phyloP scores from a whole-genome alignment of 2,329 filamentous ascomycete species.

The Beauveria sp. region DNA sequence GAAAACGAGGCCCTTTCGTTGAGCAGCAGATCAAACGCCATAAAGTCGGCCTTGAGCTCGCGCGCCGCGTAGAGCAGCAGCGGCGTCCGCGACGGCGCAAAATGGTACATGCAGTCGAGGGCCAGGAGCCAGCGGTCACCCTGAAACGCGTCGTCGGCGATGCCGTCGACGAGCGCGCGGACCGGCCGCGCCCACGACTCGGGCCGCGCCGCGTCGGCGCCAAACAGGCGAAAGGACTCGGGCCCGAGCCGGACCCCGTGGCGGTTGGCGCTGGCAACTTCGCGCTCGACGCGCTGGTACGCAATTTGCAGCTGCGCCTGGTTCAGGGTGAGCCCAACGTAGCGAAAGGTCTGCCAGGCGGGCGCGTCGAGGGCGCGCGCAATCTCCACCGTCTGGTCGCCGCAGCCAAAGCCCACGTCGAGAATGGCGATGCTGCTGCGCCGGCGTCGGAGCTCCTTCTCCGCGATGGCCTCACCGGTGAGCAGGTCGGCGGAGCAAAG shows the following conservation, averaged over 20 bases:
- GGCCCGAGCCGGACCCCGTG: neutral
- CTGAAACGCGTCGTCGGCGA: constrained; percentile 18
- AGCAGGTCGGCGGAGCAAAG: constrained; percentile 35
- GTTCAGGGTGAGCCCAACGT: constrained; percentile 47
- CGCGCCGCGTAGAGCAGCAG: constrained; percentile 33
- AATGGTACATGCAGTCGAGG: constrained; percentile 51
- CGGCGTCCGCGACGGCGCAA: constrained; percentile 41
- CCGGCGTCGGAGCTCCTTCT: constrained; percentile 6
- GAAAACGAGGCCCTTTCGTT: constrained; percentile 21
- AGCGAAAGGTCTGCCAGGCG: constrained; percentile 27
- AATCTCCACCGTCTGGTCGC: constrained; percentile 46
- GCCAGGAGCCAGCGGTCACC: constrained; percentile 43
- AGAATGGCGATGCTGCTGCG: constrained; percentile 29
- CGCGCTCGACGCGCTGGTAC: constrained; percentile 22
- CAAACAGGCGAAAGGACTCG: constrained; percentile 32
- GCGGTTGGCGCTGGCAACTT: constrained; percentile 13
- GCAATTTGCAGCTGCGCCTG: constrained; percentile 33
- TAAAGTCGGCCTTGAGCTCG: constrained; percentile 38
- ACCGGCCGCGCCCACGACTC: constrained; percentile 29
- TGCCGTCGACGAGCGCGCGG: constrained; percentile 18
- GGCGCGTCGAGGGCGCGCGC: constrained; percentile 20
- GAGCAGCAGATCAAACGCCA: constrained; percentile 48
- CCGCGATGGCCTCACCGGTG: constrained; percentile 3
- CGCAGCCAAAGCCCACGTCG: constrained; percentile 52
- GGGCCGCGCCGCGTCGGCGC: constrained; percentile 42